Conservation (phyloP, 345 rosid species). For the Pseudoturritis turrita region DNA sequence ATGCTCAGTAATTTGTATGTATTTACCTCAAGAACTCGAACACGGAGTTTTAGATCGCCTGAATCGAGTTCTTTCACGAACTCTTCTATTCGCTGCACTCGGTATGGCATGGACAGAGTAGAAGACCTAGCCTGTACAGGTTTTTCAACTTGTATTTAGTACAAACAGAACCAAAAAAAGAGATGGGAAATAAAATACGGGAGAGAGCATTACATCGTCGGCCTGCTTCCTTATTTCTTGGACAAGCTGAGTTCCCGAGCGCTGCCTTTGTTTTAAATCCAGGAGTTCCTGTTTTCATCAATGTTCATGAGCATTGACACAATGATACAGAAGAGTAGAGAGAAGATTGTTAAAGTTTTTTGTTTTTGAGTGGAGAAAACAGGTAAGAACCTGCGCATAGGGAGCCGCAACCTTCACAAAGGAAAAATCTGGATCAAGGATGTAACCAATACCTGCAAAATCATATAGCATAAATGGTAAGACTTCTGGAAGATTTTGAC, state of each 20-base stretch:
- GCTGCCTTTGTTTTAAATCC: slow-evolving; percentile 49
- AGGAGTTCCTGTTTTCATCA: slow-evolving; percentile 64
- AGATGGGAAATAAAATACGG: background rate
- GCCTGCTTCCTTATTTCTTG: slow-evolving; percentile 84
- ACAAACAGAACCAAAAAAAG: background rate
- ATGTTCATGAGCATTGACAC: slow-evolving; percentile 9
- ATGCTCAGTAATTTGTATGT: background rate
- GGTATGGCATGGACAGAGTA: slow-evolving; percentile 80
- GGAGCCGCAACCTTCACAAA: slow-evolving; percentile 90
- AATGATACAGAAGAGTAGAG: background rate
- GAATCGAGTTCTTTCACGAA: slow-evolving; percentile 81
- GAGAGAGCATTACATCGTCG: slow-evolving; percentile 50
- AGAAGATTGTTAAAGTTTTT: background rate
- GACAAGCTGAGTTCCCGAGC: slow-evolving; percentile 61
- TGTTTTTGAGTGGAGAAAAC: background rate
- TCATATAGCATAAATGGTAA: background rate
- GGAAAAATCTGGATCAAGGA: slow-evolving; percentile 78
- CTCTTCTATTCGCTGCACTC: slow-evolving; percentile 83
- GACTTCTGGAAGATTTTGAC: background rate
- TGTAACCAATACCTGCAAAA: slow-evolving; percentile 78
- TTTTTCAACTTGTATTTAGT: slow-evolving; percentile 7
- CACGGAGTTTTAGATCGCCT: slow-evolving; percentile 88
- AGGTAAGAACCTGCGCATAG: slow-evolving; percentile 66
- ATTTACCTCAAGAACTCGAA: slow-evolving; percentile 90
- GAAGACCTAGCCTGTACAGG: slow-evolving; percentile 66